Percentiles rank a stretch among this genome's conserved stretches.
Conservation (phyloP, 2,329 filamentous ascomycete species). For the Scytalidium sp. region DNA sequence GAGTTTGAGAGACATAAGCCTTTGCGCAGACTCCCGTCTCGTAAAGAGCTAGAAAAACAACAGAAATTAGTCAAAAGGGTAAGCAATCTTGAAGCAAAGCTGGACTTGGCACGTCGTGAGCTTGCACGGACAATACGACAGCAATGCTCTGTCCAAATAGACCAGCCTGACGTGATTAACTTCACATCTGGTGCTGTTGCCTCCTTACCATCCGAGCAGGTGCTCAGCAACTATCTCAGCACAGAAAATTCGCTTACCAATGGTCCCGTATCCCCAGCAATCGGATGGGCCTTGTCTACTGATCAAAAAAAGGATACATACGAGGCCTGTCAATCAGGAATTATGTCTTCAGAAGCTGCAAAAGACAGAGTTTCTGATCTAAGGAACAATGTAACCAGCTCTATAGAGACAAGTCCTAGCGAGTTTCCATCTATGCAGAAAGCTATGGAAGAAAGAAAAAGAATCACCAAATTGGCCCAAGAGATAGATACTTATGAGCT, state of each 20-base stretch:
- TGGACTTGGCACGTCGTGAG: constrained; percentile 52
- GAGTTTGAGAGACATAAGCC: too few relatives aligned
- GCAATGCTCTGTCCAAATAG: constrained; percentile 20
- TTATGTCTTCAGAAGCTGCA: too few relatives aligned
- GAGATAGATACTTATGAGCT: too few relatives aligned
- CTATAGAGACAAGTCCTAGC: not conserved
- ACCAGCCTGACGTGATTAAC: constrained; percentile 20
- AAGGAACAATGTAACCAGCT: not conserved
- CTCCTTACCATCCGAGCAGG: constrained; percentile 41
- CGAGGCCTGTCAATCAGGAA: not conserved
- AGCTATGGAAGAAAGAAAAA: too few relatives aligned
- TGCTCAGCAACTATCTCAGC: constrained; percentile 32
- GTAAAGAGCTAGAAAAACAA: constrained; percentile 54
- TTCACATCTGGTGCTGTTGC: constrained; percentile 40
- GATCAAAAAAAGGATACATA: not conserved
- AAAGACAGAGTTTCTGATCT: not conserved
- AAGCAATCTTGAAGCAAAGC: constrained; percentile 56
- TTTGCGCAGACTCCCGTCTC: constrained; percentile 46
- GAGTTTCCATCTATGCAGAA: too few relatives aligned
- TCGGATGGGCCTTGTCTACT: constrained; percentile 15
- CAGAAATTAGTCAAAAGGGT: constrained; percentile 56
- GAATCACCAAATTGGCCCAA: constrained; percentile 16
- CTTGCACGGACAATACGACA: constrained; percentile 45
- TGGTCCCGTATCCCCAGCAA: constrained; percentile 8
- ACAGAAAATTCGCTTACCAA: constrained; percentile 9